phyloP scores from a whole-genome alignment of 2,329 filamentous ascomycete genomes.

The Fusarium sp. region DNA sequence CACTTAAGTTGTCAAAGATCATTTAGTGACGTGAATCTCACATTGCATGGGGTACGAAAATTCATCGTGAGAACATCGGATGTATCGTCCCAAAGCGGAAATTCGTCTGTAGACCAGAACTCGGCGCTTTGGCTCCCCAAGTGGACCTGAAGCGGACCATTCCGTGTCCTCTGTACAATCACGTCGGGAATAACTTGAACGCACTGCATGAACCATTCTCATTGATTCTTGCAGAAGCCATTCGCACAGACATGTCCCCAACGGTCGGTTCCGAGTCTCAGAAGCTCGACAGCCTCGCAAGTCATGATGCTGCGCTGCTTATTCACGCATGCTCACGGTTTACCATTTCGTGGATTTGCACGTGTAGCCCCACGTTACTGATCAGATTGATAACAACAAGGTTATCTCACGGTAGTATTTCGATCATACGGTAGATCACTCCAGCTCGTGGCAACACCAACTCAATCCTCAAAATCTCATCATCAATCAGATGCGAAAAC shows the following conservation, averaged over 20 bases:
- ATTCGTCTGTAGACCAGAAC: neutral
- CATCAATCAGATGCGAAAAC: neutral
- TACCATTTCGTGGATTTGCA: neutral
- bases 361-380: neutral
- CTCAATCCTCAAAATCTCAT: neutral
- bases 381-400: neutral
- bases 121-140: neutral
- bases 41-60: neutral
- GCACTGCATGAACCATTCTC: neutral
- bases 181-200: neutral
- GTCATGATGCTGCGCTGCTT: rapidly evolving
- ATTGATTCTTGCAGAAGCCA: rapidly evolving
- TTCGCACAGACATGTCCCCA: neutral
- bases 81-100: neutral
- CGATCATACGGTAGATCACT: neutral
- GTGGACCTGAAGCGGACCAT: neutral
- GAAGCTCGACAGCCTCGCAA: rapidly evolving
- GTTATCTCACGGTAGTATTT: neutral
- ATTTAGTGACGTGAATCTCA: neutral
- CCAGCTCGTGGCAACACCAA: neutral
- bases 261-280: rapidly evolving
- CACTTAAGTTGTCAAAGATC: neutral
- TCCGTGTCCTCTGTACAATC: neutral
- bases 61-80: neutral
- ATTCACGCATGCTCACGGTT: rapidly evolving